A percentile compares a stretch with the other conserved stretches of the same genome.
These are phyloP conservation scores for Arabidopsis hybrid DNA, from an alignment of 441 rosid genomes.

Conservation along the genomic window DNA sequence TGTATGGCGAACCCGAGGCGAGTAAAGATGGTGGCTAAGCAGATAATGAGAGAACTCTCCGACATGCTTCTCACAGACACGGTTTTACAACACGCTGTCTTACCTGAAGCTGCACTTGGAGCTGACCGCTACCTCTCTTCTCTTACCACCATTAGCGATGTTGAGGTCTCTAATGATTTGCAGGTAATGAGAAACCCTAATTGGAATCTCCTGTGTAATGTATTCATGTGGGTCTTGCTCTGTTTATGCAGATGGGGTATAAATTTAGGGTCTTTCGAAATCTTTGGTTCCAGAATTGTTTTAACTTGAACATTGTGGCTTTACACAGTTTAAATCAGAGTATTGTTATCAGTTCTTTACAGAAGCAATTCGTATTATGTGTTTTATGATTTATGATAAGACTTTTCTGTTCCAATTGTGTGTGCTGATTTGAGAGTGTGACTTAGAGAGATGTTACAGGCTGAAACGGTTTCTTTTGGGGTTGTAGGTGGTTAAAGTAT, in stretches of 20 bases:
- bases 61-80: conserved; percentile 87
- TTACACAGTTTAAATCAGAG: neutral
- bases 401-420: neutral
- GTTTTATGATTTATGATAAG: conserved; percentile 3
- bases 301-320: neutral
- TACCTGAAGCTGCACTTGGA: conserved; percentile 87
- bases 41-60: conserved; percentile 86
- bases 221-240: neutral
- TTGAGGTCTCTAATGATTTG: conserved; percentile 81
- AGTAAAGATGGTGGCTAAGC: conserved; percentile 89
- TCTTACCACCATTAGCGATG: conserved; percentile 86
- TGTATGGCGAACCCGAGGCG: conserved; percentile 95
- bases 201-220: neutral
- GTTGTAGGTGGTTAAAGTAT: conserved; percentile 86
- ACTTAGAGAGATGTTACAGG: neutral
- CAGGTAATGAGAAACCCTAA: conserved; percentile 53
- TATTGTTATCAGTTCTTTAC: neutral
- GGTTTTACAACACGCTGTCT: conserved; percentile 70
- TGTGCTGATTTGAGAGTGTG: conserved; percentile 1
- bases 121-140: conserved; percentile 89
- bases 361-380: neutral
- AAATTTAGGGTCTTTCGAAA: conserved; percentile 29
- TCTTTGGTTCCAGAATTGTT: neutral
- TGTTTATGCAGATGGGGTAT: neutral
- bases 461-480: conserved; percentile 24